Evolutionary conservation across 495 filamentous ascomycete species (phyloP), one percentile per base, ranked within the genome.

Genomic region (Neurospora sp.): DNA sequence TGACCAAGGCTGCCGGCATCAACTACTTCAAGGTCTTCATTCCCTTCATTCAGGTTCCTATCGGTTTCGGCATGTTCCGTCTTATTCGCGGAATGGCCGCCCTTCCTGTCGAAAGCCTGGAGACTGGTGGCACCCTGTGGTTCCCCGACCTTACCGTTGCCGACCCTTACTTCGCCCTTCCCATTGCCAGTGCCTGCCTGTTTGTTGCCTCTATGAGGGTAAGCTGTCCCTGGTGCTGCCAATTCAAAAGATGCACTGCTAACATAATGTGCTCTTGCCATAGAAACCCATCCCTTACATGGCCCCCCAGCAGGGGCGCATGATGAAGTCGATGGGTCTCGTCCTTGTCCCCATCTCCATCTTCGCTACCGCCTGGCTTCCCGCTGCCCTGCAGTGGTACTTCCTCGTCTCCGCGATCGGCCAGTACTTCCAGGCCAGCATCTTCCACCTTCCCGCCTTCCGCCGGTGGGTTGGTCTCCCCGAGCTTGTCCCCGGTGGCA

Each of bases 1-100:
- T 93, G 37, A 84, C 89, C 76, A 78, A 81, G 16, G 75, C 82
- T 16, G 82, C 88, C 14, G 92, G 88, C 0, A 85, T 94, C 46
- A 85, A 82, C 12, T 39, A 81, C 0, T 83, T 80, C 77, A 89
- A 86, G 77, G 78, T 85, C 2, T 82, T 92, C 3, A 72, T 90
- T n/a, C 89, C 89, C 2, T 73, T 93, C 66, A 38, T 88, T 31
- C 91, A 96, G 75, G 78, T 91, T 11, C 89, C 93, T 1, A 77
- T 97, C 38, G 92, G 91, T 44, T 93, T 88, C 77, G 93, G 95
- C 73, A 90, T 91, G 73, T 98, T 93, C 83, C 87, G 93, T 72
- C 83, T 94, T n/a, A 75, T 94, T 73, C 84, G 88, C 38, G 90
- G 84, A 70, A 97, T 97, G 94, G 79, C 90, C 4, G 75, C 80